These are phyloP conservation scores for Gillenia trifoliata DNA, from an alignment of 306 rosid species.

Conservation along the genomic window DNA sequence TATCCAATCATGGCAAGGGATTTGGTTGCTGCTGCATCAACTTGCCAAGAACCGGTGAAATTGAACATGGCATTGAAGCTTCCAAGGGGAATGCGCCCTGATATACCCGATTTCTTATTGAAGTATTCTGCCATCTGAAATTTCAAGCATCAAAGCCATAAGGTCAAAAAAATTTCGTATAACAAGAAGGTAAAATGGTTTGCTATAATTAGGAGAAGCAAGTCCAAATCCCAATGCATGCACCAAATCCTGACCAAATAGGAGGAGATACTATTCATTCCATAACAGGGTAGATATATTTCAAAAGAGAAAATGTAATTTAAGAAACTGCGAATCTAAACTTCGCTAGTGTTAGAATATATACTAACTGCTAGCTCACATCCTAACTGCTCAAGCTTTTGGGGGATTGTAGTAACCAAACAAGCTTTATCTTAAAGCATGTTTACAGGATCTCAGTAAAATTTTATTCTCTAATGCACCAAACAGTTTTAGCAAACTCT, in stretches of 20 bases:
- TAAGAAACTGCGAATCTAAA: neutral
- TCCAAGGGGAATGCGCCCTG: conserved; percentile 67
- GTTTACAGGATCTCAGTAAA: neutral
- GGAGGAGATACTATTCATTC: neutral
- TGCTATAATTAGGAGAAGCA: conserved; percentile 9
- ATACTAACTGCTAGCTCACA: neutral
- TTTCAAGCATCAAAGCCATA: conserved; percentile 32
- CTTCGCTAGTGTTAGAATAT: neutral
- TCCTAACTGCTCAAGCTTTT: neutral
- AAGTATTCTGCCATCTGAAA: conserved; percentile 82
- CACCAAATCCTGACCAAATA: neutral
- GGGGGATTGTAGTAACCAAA: neutral
- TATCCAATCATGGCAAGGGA: conserved; percentile 92
- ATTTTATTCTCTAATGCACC: neutral
- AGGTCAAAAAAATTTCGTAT: conserved; percentile 2
- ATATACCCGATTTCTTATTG: conserved; percentile 60
- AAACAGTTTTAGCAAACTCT: neutral
- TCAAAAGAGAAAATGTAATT: neutral
- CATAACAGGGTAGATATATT: neutral
- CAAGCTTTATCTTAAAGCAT: neutral
- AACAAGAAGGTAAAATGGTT: conserved; percentile 1
- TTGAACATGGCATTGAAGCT: conserved; percentile 93
- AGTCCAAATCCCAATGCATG: neutral
- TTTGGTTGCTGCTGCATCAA: conserved; percentile 80
- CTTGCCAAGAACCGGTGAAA: conserved; percentile 83